A percentile compares a stretch with the other conserved stretches of the same genome.
Evolutionary conservation across 345 rosid genomes (phyloP).

Genomic region (Pseudoturritis turrita): DNA sequence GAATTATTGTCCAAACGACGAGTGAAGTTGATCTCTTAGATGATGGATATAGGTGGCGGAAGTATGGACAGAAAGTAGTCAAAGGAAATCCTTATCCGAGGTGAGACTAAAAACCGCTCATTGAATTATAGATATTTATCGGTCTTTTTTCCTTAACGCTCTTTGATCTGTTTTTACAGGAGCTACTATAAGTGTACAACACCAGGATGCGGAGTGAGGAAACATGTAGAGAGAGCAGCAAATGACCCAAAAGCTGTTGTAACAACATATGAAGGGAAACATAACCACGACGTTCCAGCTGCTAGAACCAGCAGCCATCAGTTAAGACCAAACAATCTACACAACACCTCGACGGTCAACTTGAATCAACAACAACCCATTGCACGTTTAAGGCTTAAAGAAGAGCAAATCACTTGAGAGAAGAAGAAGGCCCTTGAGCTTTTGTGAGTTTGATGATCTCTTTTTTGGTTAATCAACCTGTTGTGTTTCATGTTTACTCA

Average conservation of each 20-base stretch:
- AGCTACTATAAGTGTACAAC: conserved; percentile 94
- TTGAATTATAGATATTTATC: not conserved
- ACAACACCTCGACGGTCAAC: conserved; percentile 18
- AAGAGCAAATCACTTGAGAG: conserved; percentile 49
- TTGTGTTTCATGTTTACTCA: conserved; percentile 12
- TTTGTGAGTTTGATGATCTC: not conserved
- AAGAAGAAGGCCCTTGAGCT: not conserved
- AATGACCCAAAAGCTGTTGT: conserved; percentile 84
- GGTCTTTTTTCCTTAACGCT: not conserved
- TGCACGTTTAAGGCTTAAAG: conserved; percentile 56
- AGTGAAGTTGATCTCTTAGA: conserved; percentile 96
- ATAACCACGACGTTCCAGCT: conserved; percentile 78
- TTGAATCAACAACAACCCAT: conserved; percentile 45
- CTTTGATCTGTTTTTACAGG: conserved; percentile 37
- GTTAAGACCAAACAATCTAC: conserved; percentile 32
- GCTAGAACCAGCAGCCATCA: conserved; percentile 54
- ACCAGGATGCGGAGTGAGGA: conserved; percentile 71
- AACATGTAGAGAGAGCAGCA: conserved; percentile 92
- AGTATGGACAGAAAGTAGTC: conserved; percentile 93
- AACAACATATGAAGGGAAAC: conserved; percentile 92
- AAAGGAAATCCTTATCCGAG: conserved; percentile 93
- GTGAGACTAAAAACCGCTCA: conserved; percentile 23
- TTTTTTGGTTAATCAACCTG: conserved; percentile 18
- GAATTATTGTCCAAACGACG: conserved; percentile 82
- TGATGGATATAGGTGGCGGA: conserved; percentile 92